Base-by-base conservation (phyloP, 2,329 filamentous ascomycete species). In the Pseudogymnoascus sp. region DNA sequence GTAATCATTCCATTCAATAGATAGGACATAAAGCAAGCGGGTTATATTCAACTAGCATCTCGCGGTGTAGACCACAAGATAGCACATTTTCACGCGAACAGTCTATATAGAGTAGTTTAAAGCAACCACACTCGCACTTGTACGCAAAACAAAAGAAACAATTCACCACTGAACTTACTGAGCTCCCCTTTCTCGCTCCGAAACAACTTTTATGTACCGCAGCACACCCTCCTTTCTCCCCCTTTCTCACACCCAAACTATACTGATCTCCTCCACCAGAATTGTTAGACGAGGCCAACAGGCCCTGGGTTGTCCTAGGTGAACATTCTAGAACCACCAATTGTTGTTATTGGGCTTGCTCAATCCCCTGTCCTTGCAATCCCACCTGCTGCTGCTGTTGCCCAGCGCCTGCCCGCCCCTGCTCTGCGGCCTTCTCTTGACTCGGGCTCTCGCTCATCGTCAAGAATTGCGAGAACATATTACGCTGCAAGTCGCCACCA, bases 281-380 rank as follows among this genome's bases (percentile, higher is more conserved):
- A 56, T 56, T 33, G 50, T 7, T 8, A 4, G 28, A 33, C 28
- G 50, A 56, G 5, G 50, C 28, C 25, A 56, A 33, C 50, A 12
- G 33, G 28, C 50, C 25, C 2, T 18, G 25, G n/a, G 50, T 18
- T 70, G 18, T 28, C 37, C 18, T 42, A 42, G 59, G 59, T 60
- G 59, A 37, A 40, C 31, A 60, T 40, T 60, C 33, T 42, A 42
- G 59, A 33, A 42, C 59, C 59, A 60, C 33, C n/a, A 25, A 40
- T 60, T 7, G 33, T 60, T 60, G 59, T 60, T 60, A 60, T 60
- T 60, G 59, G 28, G 59, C 33, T 40, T 37, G n/a, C 59, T 60
- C 18, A 28, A 60, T 60, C 33, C 18, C 7, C 11, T 37, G 59
- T 60, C 33, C 59, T 23, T 60, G 33, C 33, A 40, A 25, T 56